Percentiles rank a stretch among this genome's conserved stretches.
phyloP scores from a whole-genome alignment of 768 basidiomycete species.

The Hebeloma cylindrosporum region DNA sequence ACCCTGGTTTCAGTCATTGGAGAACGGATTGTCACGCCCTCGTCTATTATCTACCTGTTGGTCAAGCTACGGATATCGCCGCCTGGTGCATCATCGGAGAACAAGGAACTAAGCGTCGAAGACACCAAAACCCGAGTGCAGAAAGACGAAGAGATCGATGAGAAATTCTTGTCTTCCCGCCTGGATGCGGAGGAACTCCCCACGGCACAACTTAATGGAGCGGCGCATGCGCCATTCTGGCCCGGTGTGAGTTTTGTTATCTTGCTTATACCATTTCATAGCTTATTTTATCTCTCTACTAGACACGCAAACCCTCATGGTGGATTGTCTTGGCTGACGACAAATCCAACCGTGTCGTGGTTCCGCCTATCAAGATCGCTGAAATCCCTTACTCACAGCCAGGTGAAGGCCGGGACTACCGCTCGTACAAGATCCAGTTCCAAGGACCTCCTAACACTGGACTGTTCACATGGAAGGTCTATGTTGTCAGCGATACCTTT shows the following conservation, averaged over 20 bases:
- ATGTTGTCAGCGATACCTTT: constrained; percentile 85
- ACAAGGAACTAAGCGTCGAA: constrained; percentile 44
- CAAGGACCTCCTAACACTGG: constrained; percentile 88
- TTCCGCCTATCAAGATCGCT: constrained; percentile 79
- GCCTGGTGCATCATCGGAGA: constrained; percentile 38
- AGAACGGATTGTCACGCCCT: constrained; percentile 84
- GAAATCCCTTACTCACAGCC: constrained; percentile 70
- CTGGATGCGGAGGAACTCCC: constrained; percentile 62
- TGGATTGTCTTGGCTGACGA: constrained; percentile 90
- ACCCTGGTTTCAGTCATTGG: constrained; percentile 84
- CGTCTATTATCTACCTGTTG: constrained; percentile 82
- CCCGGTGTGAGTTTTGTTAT: constrained; percentile 60
- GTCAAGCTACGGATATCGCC: constrained; percentile 78
- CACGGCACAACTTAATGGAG: constrained; percentile 43
- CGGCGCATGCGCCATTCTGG: constrained; percentile 93
- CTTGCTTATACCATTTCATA: not conserved
- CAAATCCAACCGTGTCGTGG: constrained; percentile 80
- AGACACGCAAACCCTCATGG: constrained; percentile 91
- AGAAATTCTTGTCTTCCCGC: constrained; percentile 64
- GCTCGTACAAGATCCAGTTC: constrained; percentile 90
- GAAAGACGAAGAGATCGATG: constrained; percentile 60
- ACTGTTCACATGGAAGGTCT: constrained; percentile 85
- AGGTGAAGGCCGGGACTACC: constrained; percentile 56
- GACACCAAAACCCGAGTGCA: constrained; percentile 48
- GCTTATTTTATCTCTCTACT: constrained; percentile 7